Percentiles rank a stretch among this genome's conserved stretches.
These are phyloP conservation scores for Furcasterigmium sp. DNA, from an alignment of 2,329 filamentous ascomycete genomes.

Conservation along the genomic window DNA sequence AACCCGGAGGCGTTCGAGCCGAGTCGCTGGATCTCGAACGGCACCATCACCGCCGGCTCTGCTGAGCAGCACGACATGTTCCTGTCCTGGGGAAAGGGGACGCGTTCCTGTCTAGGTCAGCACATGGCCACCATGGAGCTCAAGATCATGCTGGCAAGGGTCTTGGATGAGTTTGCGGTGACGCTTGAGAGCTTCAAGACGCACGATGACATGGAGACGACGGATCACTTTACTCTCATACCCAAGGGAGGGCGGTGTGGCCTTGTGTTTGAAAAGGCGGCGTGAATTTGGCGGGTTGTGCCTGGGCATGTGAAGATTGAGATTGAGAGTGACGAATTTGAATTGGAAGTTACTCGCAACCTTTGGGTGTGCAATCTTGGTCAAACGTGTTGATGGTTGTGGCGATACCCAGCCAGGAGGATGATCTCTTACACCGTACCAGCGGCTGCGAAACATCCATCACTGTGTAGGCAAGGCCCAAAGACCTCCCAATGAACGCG, in stretches of 20 bases:
- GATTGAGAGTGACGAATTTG: too few species aligned
- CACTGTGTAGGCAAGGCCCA: too few species aligned
- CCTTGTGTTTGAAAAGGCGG: slow-evolving; percentile 4
- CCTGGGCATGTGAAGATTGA: too few species aligned
- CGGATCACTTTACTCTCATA: slow-evolving; percentile 10
- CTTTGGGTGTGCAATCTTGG: too few species aligned
- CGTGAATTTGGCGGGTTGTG: too few species aligned
- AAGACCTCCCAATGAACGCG: too few species aligned
- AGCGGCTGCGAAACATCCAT: too few species aligned
- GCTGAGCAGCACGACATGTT: slow-evolving; percentile 10
- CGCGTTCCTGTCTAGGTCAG: slow-evolving; percentile 7
- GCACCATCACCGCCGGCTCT: slow-evolving; percentile 4
- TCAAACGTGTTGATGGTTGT: too few species aligned
- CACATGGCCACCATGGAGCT: slow-evolving; percentile 12
- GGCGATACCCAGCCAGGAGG: too few species aligned
- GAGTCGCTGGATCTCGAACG: slow-evolving; percentile 8
- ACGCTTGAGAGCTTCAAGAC: slow-evolving; percentile 4
- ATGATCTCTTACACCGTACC: too few species aligned
- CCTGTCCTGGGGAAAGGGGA: slow-evolving; percentile 8
- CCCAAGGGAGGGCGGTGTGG: slow-evolving; percentile 7
- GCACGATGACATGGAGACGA: slow-evolving; percentile 11
- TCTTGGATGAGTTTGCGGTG: slow-evolving; percentile 7
- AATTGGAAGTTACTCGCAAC: too few species aligned
- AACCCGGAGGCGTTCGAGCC: slow-evolving; percentile 12
- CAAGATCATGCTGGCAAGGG: slow-evolving; percentile 8